Base-by-base conservation (phyloP, 1,284 basidiomycete genomes). In the Termitomyces sp. region DNA sequence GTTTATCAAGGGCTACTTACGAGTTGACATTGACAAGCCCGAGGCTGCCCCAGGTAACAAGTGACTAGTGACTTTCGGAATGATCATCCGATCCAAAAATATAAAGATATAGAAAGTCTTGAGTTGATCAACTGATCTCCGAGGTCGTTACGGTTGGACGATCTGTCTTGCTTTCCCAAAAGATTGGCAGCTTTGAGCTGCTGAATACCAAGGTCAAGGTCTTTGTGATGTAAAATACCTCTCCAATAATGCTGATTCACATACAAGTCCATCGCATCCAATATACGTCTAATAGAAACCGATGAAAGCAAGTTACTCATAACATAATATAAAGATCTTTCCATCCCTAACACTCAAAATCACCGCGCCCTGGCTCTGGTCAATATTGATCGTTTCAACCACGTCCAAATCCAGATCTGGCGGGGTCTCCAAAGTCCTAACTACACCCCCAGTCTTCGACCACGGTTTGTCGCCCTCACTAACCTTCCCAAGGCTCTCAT, bases 381-480 rank as follows among this genome's bases (percentile, higher is more conserved):
- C 86, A 50, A 88, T 82, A 64, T 87, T 88, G 60, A 88, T 84
- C 60, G 85, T 88, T 70, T 88, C 86, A 30, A 88, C 84, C 42
- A 65, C 66, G 50, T 82, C 76, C 58, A 88, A 65, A 61, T 87
- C 79, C 53, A 88, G 67, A 59, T 85, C 86, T 0, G 75, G 73
- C 1, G 86, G 86, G 6, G 82, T 77, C 58, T 81, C 79, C 31
- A 88, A 68, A 52, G 84, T 88, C 56, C 77, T 69, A 49, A 84
- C 83, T 42, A 72, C 70, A 1, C 81, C 62, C 6, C 62, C 62
- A 15, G 52, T 48, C 43, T 58, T 49, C 40, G 55, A 48, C 55
- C 58, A 58, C 5, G 55, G 50, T 38, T 40, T 55, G 34, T 81
- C 59, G 65, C 67, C 61, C 58, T 61, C 61, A 53, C 44, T 56